A percentile compares a stretch with the other conserved stretches of the same genome.
These are phyloP conservation scores for Trifolium fragiferum DNA, from an alignment of 306 rosid species.

Conservation along the genomic window DNA sequence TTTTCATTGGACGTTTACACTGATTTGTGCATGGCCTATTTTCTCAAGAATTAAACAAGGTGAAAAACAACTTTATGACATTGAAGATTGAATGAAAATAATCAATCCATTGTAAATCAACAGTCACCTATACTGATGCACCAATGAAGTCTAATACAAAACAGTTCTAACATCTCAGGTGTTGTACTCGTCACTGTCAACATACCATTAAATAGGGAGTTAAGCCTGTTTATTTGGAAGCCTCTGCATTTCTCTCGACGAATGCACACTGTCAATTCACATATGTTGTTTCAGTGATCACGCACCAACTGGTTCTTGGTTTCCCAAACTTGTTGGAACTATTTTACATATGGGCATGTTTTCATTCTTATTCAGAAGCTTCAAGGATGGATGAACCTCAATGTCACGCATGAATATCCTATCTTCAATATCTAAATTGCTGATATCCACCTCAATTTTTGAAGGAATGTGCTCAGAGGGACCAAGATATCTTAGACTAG, in stretches of 20 bases:
- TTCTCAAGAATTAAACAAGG: background rate
- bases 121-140: conserved; percentile 29
- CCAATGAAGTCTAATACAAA: conserved; percentile 23
- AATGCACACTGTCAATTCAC: background rate
- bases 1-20: no score
- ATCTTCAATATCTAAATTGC: conserved; percentile 84
- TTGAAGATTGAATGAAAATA: conserved; percentile 25
- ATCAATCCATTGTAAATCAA: conserved; percentile 42
- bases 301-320: conserved; percentile 45
- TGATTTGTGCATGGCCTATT: no score
- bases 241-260: conserved; percentile 21
- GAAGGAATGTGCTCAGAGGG: conserved; percentile 87
- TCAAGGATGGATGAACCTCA: conserved; percentile 76
- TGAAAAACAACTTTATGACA: conserved; percentile 6
- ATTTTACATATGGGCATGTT: conserved; percentile 81
- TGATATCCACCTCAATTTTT: conserved; percentile 82
- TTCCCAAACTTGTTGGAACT: conserved; percentile 55
- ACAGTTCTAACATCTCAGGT: conserved; percentile 33
- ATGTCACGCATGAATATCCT: conserved; percentile 68
- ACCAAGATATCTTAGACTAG: conserved; percentile 66
- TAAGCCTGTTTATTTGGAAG: conserved; percentile 45
- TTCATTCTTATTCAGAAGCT: conserved; percentile 85
- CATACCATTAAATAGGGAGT: conserved; percentile 31
- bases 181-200: conserved; percentile 34
- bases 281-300: conserved; percentile 30